Base-by-base conservation (phyloP, 1,139 yeast species). In the Protomyces pachydermus region DNA sequence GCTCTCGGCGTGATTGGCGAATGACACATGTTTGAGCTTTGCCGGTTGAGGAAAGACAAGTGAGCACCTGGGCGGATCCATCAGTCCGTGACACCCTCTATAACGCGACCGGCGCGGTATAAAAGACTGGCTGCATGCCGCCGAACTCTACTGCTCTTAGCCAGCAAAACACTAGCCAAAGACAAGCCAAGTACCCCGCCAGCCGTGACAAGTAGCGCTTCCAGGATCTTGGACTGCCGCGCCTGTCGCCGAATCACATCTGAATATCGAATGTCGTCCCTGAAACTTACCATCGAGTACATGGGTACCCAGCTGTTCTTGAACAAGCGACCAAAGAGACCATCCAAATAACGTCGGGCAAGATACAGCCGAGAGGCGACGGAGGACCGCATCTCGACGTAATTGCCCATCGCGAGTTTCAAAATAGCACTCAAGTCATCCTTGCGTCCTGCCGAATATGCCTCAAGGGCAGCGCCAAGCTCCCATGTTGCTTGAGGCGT, bases 211-310 rank as follows among this genome's bases (percentile, higher is more conserved):
- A 54, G 9, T 9, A 54, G 25, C 25, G 16, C 12, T 28, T 54
- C 60, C 8, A 60, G 35, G 32, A 60, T 35, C 32, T 39, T 14
- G 82, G 80, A 61, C 70, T 77, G 67, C 77, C 80, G 72, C 83
- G 90, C 66, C 79, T 79, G 68, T 73, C 75, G 65, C n/a, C 74
- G 75, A 25, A 88, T 80, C 0, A 96, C 96, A 64, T 79, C 79
- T 1, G 91, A 81, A 72, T 91, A 91, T 3, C 87, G 78, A 45
- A 91, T 87, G 71, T 91, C 96, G 12, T 87, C 85, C 68, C 97
- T 79, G 76, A 91, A 91, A 0, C 96, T 87, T 2, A 91, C 88
- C 97, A 91, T 91, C 9, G 96, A 85, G 74, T 91, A 91, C 71
- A 91, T 77, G 0, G 97, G 97, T 52, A 74, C 76, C 67, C 85